These are phyloP conservation scores for Jatropha podagrica DNA, from an alignment of 441 rosid species.

Conservation along the genomic window DNA sequence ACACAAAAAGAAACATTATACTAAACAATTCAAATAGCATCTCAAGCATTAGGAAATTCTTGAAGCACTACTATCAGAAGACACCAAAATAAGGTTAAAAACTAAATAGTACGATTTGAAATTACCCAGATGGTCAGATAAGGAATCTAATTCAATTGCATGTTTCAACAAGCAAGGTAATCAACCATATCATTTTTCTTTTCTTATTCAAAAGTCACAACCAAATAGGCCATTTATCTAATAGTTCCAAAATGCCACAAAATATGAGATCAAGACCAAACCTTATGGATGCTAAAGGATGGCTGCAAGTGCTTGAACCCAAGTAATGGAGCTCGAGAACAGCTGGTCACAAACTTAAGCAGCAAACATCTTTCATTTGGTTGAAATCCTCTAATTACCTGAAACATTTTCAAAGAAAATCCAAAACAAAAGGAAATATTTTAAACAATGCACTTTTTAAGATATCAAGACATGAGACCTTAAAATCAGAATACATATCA, in stretches of 20 bases:
- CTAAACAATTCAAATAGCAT: not conserved
- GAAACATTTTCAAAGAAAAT: constrained; percentile 21
- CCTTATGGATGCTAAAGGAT: constrained; percentile 94
- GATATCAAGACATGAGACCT: not conserved
- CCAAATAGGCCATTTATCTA: not conserved
- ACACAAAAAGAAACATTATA: not conserved
- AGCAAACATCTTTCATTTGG: constrained; percentile 91
- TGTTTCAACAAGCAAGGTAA: not conserved
- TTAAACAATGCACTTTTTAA: constrained; percentile 5
- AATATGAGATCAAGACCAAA: constrained; percentile 24
- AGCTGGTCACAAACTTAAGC: constrained; percentile 97
- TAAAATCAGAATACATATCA: not conserved
- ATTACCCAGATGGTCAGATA: not conserved
- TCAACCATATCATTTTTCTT: not conserved
- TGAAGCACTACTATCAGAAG: constrained; percentile 1
- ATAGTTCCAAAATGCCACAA: not conserved
- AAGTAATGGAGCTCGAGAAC: constrained; percentile 95
- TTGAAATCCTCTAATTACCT: constrained; percentile 91
- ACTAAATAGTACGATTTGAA: not conserved
- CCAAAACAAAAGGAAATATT: not conserved
- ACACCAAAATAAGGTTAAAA: not conserved
- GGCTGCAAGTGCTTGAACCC: constrained; percentile 98
- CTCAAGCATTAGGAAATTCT: not conserved
- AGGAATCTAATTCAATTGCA: not conserved
- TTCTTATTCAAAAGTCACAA: not conserved